Evolutionary conservation across 352 stramenopile species (phyloP), one percentile per base, ranked within the genome.

Genomic region (Phytopythium sindhum): DNA sequence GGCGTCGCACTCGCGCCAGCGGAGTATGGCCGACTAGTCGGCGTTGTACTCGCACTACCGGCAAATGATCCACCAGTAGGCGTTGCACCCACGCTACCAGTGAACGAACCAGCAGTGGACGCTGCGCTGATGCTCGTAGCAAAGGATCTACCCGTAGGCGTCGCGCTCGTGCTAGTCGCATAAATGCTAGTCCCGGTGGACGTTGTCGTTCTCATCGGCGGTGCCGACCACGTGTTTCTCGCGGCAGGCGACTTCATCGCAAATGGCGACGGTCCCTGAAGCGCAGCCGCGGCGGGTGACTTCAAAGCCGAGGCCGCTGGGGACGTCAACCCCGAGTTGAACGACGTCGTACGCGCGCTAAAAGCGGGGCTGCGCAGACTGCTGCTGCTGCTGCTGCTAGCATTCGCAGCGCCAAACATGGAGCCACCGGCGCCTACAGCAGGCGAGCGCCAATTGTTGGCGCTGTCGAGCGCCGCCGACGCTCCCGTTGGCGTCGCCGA

Each of bases 401-500:
- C 12, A 28, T 10, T n/a, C 12, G 47, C 47, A 26, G 48, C 26
- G 26, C 56, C 41, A 26, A 61, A 61, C 39, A 52, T 63, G 64
- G 31, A 14, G 68, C 42, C 24, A 51, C 35, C 14, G 65, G 57
- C 9, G 15, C 37, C 23, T 26, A 47, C 31, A 28, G 33, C 24
- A 17, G 50, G 42, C 55, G 67, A 24, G 35, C 42, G 41, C 57
- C 63, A 17, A 23, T 55, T n/a, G 56, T 26, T 41, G 52, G 67
- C 6, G 37, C 37, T 7, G 29, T 39, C 57, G 52, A 75, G 41
- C 54, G 57, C 57, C 29, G 52, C 37, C 19, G 56, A 47, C 42
- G 62, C 60, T 45, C 51, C 57, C 31, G 51, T 66, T 21, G 59
- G 31, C n/a, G 60, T 73, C 45, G 64, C 57, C 26, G 54, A 66